Conservation (phyloP, 495 filamentous ascomycete genomes). For the Paragyromitra xinjiangensis region DNA sequence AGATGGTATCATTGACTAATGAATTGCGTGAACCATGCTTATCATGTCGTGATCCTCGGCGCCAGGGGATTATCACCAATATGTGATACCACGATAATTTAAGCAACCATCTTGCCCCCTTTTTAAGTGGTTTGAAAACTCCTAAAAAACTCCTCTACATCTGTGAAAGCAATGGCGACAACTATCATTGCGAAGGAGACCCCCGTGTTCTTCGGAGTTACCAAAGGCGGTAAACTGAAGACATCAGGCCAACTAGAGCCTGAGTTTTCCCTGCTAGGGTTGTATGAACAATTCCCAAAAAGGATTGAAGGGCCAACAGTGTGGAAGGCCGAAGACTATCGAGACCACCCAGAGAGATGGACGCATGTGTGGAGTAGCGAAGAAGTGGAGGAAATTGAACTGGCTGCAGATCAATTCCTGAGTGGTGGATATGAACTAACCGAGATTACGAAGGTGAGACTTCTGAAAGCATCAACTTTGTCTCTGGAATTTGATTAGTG, state of each 20-base stretch:
- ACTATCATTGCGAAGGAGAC: neutral
- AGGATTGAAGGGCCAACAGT: conserved; percentile 78
- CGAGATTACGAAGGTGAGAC: conserved; percentile 72
- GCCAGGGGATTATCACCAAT: conserved; percentile 40
- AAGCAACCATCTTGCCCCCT: conserved; percentile 17
- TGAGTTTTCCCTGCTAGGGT: conserved; percentile 69
- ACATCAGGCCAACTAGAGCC: conserved; percentile 85
- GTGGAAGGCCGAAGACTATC: conserved; percentile 79
- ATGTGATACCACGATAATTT: neutral
- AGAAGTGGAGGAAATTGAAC: conserved; percentile 74
- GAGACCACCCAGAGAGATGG: conserved; percentile 76
- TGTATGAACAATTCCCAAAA: conserved; percentile 78
- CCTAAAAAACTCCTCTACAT: neutral
- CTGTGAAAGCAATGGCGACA: neutral
- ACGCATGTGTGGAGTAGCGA: conserved; percentile 72
- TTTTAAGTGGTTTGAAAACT: neutral
- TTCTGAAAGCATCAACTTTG: too few relatives aligned
- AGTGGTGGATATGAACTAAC: conserved; percentile 69
- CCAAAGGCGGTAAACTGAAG: neutral
- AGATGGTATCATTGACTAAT: conserved; percentile 20
- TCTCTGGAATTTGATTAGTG: neutral
- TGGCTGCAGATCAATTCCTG: conserved; percentile 74
- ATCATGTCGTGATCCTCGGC: neutral
- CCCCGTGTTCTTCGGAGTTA: neutral
- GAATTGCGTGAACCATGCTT: conserved; percentile 6